Base-by-base conservation (phyloP, 495 filamentous ascomycete genomes). In the Chlorociboria aeruginascens region DNA sequence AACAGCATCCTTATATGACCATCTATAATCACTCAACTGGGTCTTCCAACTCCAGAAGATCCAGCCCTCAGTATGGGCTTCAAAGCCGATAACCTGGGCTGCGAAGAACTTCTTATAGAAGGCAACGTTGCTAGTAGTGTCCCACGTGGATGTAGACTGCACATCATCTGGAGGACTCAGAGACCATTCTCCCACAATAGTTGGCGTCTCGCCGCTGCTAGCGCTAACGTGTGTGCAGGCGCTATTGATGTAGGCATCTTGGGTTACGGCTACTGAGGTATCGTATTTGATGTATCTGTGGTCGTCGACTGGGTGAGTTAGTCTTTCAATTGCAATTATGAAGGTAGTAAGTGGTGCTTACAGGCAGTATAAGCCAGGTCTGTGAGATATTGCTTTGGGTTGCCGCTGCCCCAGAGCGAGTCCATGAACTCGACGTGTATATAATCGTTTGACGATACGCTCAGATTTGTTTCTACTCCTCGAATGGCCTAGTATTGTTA, bases 11-110 rank as follows among this genome's bases (percentile, higher is more conserved):
- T 72, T 53, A 55, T 82, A 82, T 30, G 67, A 68, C 76, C 78
- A 81, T 20, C 78, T 62, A 58, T 68, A 79, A 59, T 82, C 77
- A 17, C 70, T 65, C 43, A 73, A 59, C 46, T 74, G 61, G 8
- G 63, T 55, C 64, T 79, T 83, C 79, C 79, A 81, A 11, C 64
- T 65, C 79, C 78, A 83, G 58, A 77, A 82, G 3, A 79, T 53
- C 77, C 79, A 82, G 0, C 79, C 79, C 7, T 63, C 61, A 37
- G 69, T 66, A 33, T 46, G 3, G 55, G 69, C 66, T 64, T 82
- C 78, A 49, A 77, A 82, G 1, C 68, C 62, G n/a, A 63, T 61
- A 6, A 74, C 69, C 57, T 81, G 77, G 3, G 77, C 77, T 7
- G 74, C 77, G 60, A 76, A 82, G 73, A 67, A 82, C 49, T 66